These are phyloP conservation scores for Friedmanniomyces endolithicus DNA, from an alignment of 495 filamentous ascomycete species.

Conservation along the genomic window DNA sequence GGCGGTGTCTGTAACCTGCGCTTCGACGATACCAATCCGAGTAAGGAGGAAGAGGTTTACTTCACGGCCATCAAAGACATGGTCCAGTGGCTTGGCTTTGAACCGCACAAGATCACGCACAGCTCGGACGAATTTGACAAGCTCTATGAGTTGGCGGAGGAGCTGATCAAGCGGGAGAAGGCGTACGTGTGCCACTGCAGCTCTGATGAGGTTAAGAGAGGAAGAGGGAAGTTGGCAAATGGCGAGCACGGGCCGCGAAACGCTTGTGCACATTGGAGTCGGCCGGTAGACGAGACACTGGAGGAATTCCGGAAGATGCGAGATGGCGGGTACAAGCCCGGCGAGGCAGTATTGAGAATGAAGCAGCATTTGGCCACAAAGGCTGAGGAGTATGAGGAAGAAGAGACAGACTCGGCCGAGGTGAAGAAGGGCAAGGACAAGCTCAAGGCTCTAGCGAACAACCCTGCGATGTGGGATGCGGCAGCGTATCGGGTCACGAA, in stretches of 20 bases:
- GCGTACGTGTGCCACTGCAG: conserved; percentile 70
- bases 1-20: conserved; percentile 53
- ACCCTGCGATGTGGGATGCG: conserved; percentile 55
- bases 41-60: conserved; percentile 35
- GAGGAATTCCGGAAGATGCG: conserved; percentile 78
- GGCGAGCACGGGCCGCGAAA: conserved; percentile 44
- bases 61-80: conserved; percentile 34
- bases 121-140: conserved; percentile 71
- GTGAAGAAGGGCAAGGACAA: conserved; percentile 14
- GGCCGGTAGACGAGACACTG: conserved; percentile 63
- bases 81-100: conserved; percentile 35
- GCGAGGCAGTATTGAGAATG: conserved; percentile 83
- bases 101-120: conserved; percentile 57
- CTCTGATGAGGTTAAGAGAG: conserved; percentile 65
- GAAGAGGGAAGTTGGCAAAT: conserved; percentile 62
- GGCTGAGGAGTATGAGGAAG: conserved; percentile 22
- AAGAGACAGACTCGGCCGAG: conserved; percentile 9
- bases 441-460: conserved; percentile 28
- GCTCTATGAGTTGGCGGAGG: conserved; percentile 79
- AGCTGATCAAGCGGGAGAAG: conserved; percentile 58
- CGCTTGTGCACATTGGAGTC: conserved; percentile 65
- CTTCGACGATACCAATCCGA: conserved; percentile 37
- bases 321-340: conserved; percentile 79
- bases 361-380: conserved; percentile 54
- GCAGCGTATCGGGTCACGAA: conserved; percentile 67